phyloP scores from a whole-genome alignment of 2,329 filamentous ascomycete species.

The Fusarium goolgardi region DNA sequence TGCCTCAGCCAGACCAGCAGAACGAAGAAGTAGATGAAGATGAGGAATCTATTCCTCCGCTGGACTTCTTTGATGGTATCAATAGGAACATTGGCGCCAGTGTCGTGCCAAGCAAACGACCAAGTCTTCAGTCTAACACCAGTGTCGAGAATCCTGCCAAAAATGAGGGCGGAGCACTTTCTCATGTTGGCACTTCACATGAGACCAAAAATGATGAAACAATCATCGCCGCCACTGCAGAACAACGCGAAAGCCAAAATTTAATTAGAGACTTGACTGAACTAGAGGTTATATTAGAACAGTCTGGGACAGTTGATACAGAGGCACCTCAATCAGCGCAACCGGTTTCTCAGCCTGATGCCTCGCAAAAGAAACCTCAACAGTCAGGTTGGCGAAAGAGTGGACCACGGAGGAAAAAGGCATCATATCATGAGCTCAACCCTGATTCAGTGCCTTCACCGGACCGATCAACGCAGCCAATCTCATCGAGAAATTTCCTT shows the following conservation, averaged over 20 bases:
- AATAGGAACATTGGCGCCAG: constrained; percentile 23
- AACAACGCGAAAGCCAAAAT: not conserved
- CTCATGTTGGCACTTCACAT: not conserved
- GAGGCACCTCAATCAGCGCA: not conserved
- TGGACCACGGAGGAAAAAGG: constrained; percentile 27
- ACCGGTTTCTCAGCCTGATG: not conserved
- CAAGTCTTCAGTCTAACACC: not conserved
- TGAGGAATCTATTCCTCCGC: constrained; percentile 15
- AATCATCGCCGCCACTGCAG: not conserved
- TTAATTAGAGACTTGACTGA: not conserved
- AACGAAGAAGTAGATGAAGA: constrained; percentile 11
- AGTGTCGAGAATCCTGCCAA: not conserved
- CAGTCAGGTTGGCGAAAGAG: constrained; percentile 1
- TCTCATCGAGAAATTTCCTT: not conserved
- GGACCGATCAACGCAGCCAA: not conserved
- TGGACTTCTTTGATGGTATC: constrained; percentile 25
- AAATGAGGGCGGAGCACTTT: not conserved
- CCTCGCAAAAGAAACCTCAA: not conserved
- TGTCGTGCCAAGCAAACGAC: constrained; percentile 1
- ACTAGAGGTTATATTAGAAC: not conserved
- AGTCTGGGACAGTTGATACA: not conserved
- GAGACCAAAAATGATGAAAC: not conserved
- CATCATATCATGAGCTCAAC: constrained; percentile 15
- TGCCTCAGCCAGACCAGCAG: not conserved
- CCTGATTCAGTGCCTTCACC: constrained; percentile 17